These are phyloP conservation scores for Chaetomium cochliodes DNA, from an alignment of 495 filamentous ascomycete species.

Conservation along the genomic window DNA sequence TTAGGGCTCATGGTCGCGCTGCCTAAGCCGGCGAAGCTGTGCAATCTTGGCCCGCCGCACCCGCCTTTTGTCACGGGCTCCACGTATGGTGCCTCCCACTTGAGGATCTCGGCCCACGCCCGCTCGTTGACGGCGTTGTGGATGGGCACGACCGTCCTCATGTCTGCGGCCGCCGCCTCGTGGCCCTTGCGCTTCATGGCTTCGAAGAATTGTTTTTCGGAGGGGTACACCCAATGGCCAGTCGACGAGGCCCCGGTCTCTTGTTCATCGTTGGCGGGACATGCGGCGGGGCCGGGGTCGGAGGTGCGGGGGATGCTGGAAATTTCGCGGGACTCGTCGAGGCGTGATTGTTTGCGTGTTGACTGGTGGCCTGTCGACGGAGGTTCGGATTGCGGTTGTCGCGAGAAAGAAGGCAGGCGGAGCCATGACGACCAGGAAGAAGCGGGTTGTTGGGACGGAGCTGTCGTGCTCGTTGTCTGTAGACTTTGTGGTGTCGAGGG, in stretches of 20 bases:
- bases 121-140: slow-evolving; percentile 97
- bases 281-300: slow-evolving; percentile 45
- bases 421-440: slow-evolving; percentile 35
- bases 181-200: slow-evolving; percentile 83
- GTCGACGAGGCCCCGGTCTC: slow-evolving; percentile 68
- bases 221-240: slow-evolving; percentile 96
- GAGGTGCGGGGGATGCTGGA: slow-evolving; percentile 76
- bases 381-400: slow-evolving; percentile 27
- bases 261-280: slow-evolving; percentile 65
- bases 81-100: slow-evolving; percentile 74
- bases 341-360: slow-evolving; percentile 34
- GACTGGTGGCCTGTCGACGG: slow-evolving; percentile 29
- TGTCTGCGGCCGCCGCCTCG: slow-evolving; percentile 61
- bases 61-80: slow-evolving; percentile 35
- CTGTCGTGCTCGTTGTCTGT: slow-evolving; percentile 12
- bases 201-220: slow-evolving; percentile 92
- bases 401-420: slow-evolving; percentile 28
- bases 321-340: slow-evolving; percentile 66
- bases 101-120: slow-evolving; percentile 78
- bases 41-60: slow-evolving; percentile 79
- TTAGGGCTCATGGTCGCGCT: slow-evolving; percentile 68
- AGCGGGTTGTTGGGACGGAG: not conserved
- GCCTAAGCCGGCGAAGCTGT: slow-evolving; percentile 77
- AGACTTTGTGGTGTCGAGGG: slow-evolving; percentile 7
- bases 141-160: slow-evolving; percentile 89